Evolutionary conservation across 2,329 filamentous ascomycete species (phyloP), one percentile per base, ranked within the genome.

Genomic region (Rugonectria rugulosa): DNA sequence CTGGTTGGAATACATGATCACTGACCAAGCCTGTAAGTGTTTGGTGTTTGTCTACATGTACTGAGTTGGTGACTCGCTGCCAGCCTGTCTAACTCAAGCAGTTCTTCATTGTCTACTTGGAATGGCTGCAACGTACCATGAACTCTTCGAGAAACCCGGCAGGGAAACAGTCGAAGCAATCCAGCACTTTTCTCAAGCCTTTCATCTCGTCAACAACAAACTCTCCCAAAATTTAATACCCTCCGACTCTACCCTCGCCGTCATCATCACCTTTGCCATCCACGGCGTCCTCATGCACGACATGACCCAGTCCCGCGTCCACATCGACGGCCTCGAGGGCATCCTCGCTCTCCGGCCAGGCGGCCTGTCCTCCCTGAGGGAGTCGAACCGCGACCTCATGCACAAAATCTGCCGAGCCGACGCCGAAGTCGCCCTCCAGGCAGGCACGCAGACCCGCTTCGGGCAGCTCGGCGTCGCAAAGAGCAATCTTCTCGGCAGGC

Each of bases 51-150:
- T n/a, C n/a, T n/a, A n/a, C n/a, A n/a, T n/a, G n/a, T n/a, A n/a
- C n/a, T n/a, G n/a, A n/a, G n/a, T n/a, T n/a, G n/a, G n/a, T n/a
- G n/a, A n/a, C n/a, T n/a, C n/a, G n/a, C n/a, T n/a, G n/a, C n/a
- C n/a, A n/a, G n/a, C n/a, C n/a, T n/a, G n/a, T n/a, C 32, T 27
- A 21, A 50, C 27, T 6, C 17, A 10, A 12, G 20, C 4, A 65
- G 62, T 64, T 9, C 36, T 65, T 9, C 63, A 65, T 34, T 65
- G 60, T 29, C 47, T 65, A 4, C 60, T 65, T 14, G 63, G 58
- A 0, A 65, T 65, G 63, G 45, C 53, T 10, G 56, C 60, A 29
- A 63, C 63, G 2, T 62, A 60, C 12, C 48, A 63, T 12, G 53
- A 52, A 14, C 29, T 65, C 40, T 55, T 65, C 24, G 38, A 52